Conservation (phyloP, 108 stramenopile genomes). For the Skeletonema potamos region DNA sequence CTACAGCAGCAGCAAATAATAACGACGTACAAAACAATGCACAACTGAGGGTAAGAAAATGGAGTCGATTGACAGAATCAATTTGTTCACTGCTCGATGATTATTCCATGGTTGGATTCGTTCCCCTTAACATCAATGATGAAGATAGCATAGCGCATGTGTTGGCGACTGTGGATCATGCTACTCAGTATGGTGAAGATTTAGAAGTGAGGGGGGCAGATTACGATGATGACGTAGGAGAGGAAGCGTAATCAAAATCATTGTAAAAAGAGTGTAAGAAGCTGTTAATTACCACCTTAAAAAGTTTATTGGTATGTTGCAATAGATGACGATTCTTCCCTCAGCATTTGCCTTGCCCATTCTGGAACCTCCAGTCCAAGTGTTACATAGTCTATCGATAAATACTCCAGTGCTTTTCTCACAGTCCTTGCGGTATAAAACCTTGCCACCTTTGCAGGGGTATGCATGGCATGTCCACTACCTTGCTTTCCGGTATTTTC, state of each 20-base stretch:
- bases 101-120: constrained; percentile 94
- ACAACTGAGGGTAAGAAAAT: constrained; percentile 32
- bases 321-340: constrained; percentile 8
- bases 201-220: constrained; percentile 80
- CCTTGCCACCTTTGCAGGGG: constrained; percentile 25
- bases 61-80: constrained; percentile 81
- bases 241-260: background rate
- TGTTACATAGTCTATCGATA: constrained; percentile 59
- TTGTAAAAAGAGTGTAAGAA: no score
- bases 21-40: background rate
- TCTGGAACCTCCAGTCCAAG: constrained; percentile 50
- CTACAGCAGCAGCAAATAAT: background rate
- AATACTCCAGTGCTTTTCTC: constrained; percentile 56
- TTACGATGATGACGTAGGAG: constrained; percentile 50
- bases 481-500: constrained; percentile 18
- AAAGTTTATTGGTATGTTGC: background rate
- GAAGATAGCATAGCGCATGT: constrained; percentile 90
- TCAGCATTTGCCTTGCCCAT: constrained; percentile 63
- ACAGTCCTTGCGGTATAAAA: constrained; percentile 63
- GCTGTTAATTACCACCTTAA: no score
- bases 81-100: constrained; percentile 93
- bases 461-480: constrained; percentile 17
- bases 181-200: constrained; percentile 96
- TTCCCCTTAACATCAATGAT: constrained; percentile 91
- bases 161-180: constrained; percentile 88